Evolutionary conservation across 2,329 filamentous ascomycete species (phyloP).

Genomic region (Aspergillus brasiliensis): DNA sequence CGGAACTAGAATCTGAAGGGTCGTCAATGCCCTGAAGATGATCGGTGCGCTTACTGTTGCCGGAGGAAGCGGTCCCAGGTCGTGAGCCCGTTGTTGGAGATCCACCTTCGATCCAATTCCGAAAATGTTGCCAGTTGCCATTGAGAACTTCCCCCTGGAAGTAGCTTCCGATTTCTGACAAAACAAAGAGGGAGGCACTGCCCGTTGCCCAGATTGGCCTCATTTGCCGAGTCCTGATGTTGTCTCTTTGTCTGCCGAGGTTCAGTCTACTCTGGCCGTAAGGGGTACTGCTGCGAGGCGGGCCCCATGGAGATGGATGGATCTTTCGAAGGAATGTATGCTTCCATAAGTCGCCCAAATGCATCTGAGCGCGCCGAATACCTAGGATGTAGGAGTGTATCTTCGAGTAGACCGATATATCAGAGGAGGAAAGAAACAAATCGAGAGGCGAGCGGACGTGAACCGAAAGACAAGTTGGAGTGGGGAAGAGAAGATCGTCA

Average conservation of each 20-base stretch:
- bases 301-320: constrained; percentile 70
- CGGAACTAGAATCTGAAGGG: constrained; percentile 15
- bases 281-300: constrained; percentile 63
- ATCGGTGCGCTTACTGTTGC: constrained; percentile 20
- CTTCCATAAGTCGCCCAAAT: constrained; percentile 84
- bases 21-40: constrained; percentile 9
- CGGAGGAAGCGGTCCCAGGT: constrained; percentile 41
- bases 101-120: constrained; percentile 67
- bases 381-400: constrained; percentile 86
- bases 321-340: constrained; percentile 75
- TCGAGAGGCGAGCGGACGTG: constrained; percentile 80
- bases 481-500: constrained; percentile 78
- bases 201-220: constrained; percentile 87
- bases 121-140: constrained; percentile 78
- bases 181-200: constrained; percentile 82
- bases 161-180: constrained; percentile 84
- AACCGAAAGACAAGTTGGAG: constrained; percentile 69
- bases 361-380: constrained; percentile 81
- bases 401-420: constrained; percentile 77
- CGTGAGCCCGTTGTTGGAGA: constrained; percentile 36
- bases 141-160: constrained; percentile 87
- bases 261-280: constrained; percentile 63
- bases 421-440: constrained; percentile 76
- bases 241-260: constrained; percentile 65
- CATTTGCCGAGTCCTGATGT: constrained; percentile 66